Evolutionary conservation across 768 basidiomycete genomes (phyloP).

Genomic region (Leccinellum albellum): DNA sequence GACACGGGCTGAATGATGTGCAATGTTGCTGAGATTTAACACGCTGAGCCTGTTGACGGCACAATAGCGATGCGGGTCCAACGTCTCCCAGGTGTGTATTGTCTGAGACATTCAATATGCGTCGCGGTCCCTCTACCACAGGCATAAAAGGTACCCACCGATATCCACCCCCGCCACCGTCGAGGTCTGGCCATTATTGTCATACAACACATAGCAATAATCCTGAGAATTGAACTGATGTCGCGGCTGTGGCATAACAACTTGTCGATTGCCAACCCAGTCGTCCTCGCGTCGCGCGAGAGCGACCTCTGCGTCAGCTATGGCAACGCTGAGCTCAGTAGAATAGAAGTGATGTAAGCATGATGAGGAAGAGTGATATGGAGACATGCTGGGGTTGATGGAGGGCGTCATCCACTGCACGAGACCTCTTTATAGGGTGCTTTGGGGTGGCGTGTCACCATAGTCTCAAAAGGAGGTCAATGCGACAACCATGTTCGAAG

Average conservation of each 20-base stretch:
- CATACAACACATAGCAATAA: background rate
- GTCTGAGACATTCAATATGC: constrained; percentile 6
- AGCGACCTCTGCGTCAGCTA: background rate
- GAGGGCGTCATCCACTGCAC: background rate
- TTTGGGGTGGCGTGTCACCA: constrained; percentile 5
- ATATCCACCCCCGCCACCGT: background rate
- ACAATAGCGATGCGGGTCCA: background rate
- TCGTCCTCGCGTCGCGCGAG: background rate
- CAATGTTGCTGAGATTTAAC: background rate
- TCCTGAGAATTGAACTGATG: constrained; percentile 1
- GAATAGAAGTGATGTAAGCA: background rate
- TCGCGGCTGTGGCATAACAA: background rate
- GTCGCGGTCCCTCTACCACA: background rate
- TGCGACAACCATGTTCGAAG: constrained; percentile 8
- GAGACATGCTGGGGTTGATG: constrained; percentile 1
- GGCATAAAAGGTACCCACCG: constrained; percentile 6
- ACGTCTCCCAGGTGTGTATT: background rate
- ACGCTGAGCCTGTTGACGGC: background rate
- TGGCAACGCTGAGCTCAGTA: background rate
- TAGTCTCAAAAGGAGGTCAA: constrained; percentile 4
- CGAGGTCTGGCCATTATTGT: background rate
- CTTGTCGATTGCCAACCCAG: background rate
- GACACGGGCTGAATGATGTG: background rate
- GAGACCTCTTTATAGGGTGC: constrained; percentile 4
- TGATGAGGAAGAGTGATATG: background rate